A percentile compares a stretch with the other conserved stretches of the same genome.
Evolutionary conservation across 768 basidiomycete genomes (phyloP).

Genomic region (Rhodosporidiobolus odoratus): DNA sequence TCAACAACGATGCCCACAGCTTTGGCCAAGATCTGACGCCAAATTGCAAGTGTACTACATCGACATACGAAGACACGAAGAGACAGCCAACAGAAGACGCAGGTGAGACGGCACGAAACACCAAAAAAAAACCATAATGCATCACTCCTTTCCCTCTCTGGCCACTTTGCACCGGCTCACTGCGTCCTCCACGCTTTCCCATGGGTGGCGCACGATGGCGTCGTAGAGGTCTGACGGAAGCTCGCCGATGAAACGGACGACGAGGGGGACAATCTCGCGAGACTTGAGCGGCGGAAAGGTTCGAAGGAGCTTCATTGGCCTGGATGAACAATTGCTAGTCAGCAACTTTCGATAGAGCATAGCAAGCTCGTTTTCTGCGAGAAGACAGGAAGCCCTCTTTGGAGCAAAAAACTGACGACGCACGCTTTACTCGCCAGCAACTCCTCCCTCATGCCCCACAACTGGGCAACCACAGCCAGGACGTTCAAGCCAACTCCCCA

Average conservation of each 20-base stretch:
- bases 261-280: constrained; percentile 78
- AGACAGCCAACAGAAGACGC: not conserved
- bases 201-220: constrained; percentile 82
- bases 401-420: constrained; percentile 36
- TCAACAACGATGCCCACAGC: no score
- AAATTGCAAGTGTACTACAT: not conserved
- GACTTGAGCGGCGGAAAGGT: constrained; percentile 91
- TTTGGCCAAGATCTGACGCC: no score
- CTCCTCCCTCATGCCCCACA: constrained; percentile 80
- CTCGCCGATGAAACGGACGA: constrained; percentile 87
- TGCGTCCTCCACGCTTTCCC: constrained; percentile 41
- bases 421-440: constrained; percentile 74
- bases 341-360: no score
- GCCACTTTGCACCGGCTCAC: no score
- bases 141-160: not conserved
- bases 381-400: not conserved
- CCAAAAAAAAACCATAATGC: not conserved
- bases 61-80: no score
- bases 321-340: constrained; percentile 43
- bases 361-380: not conserved
- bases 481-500: constrained; percentile 96
- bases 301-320: constrained; percentile 89
- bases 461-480: constrained; percentile 90
- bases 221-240: constrained; percentile 80
- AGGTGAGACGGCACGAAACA: no score